Evolutionary conservation across 257 asterid species (phyloP).

Genomic region (Nicotiana benthamiana): DNA sequence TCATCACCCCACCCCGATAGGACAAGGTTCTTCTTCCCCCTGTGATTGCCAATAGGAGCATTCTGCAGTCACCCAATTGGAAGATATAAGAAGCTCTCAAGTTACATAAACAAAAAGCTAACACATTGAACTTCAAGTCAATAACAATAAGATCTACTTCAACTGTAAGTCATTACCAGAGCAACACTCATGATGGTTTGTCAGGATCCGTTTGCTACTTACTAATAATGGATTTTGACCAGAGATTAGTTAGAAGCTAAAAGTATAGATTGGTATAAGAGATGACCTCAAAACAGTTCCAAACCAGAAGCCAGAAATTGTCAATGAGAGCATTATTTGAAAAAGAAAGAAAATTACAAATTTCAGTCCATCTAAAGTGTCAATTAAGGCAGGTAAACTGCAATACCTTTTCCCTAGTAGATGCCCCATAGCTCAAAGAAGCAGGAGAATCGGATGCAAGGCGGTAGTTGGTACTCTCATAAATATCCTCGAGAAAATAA

Average conservation of each 20-base stretch:
- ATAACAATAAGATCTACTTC: neutral
- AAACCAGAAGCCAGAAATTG: conserved; percentile 2
- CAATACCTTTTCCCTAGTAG: conserved; percentile 54
- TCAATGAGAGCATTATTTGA: neutral
- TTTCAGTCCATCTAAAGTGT: neutral
- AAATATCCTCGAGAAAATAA: conserved; percentile 83
- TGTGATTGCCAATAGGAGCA: conserved; percentile 72
- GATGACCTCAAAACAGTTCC: neutral
- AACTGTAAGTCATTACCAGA: neutral
- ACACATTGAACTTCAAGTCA: neutral
- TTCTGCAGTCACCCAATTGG: conserved; percentile 34
- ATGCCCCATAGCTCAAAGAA: conserved; percentile 47
- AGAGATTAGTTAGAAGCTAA: neutral
- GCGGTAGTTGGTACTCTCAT: conserved; percentile 69
- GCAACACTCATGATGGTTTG: neutral
- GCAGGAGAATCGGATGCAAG: conserved; percentile 89
- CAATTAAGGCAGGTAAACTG: neutral
- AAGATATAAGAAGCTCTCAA: conserved; percentile 8
- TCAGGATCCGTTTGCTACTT: neutral
- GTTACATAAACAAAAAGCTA: conserved; percentile 7
- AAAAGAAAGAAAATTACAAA: neutral
- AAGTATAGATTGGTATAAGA: neutral
- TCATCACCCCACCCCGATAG: conserved; percentile 98
- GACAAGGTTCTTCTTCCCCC: conserved; percentile 87
- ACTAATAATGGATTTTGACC: neutral